Evolutionary conservation across 495 filamentous ascomycete genomes (phyloP).

Genomic region (Cercophora samala): DNA sequence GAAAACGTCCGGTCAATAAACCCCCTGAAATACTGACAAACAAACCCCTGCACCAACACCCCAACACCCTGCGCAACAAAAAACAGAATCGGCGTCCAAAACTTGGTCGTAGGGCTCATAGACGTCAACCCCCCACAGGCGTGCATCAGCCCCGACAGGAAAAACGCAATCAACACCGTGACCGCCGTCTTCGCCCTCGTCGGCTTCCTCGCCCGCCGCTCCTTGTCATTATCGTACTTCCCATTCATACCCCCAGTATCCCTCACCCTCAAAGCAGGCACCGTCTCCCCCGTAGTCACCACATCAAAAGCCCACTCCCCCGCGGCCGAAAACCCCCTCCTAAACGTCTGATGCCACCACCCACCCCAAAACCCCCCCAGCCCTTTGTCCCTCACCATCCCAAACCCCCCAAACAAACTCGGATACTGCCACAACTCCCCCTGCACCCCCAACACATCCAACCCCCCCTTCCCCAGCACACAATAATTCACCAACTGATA

Average conservation of each 20-base stretch:
- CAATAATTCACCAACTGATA: conserved; percentile 47
- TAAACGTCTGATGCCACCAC: conserved; percentile 90
- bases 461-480: conserved; percentile 25
- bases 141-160: conserved; percentile 59
- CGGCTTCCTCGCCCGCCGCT: neutral
- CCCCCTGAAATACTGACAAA: conserved; percentile 4
- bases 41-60: conserved; percentile 46
- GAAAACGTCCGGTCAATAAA: neutral
- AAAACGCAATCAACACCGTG: conserved; percentile 51
- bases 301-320: conserved; percentile 31
- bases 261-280: conserved; percentile 57
- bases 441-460: conserved; percentile 41
- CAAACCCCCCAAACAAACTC: conserved; percentile 56
- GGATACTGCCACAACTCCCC: conserved; percentile 65
- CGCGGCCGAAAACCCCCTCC: conserved; percentile 63
- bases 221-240: neutral
- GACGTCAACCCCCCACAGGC: conserved; percentile 55
- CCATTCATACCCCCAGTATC: conserved; percentile 38
- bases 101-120: conserved; percentile 43
- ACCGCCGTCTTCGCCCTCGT: conserved; percentile 14
- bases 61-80: conserved; percentile 53
- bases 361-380: conserved; percentile 73
- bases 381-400: conserved; percentile 58
- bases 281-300: conserved; percentile 17
- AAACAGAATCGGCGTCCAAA: conserved; percentile 49